Conservation (phyloP, 2,329 filamentous ascomycete species). For the Epichloe uncinata region DNA sequence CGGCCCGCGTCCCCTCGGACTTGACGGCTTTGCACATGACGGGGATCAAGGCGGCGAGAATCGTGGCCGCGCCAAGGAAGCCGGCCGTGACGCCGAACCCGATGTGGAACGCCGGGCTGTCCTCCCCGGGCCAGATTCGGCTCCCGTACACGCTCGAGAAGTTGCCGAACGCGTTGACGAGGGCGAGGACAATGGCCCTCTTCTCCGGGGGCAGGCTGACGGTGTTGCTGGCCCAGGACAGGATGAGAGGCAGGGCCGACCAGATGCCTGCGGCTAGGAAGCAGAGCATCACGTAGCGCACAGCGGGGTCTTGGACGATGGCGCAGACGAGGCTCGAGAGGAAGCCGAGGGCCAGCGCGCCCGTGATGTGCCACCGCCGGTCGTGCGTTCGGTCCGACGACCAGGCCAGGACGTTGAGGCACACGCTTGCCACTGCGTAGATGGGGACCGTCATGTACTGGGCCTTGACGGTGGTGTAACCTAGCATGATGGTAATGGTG, state of each 20-base stretch:
- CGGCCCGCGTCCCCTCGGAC: neutral
- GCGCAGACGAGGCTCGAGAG: slow-evolving; percentile 10
- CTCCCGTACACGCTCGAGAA: slow-evolving; percentile 19
- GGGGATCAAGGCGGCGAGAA: slow-evolving; percentile 12
- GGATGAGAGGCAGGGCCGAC: slow-evolving; percentile 5
- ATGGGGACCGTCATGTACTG: slow-evolving; percentile 31
- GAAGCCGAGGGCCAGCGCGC: slow-evolving; percentile 10
- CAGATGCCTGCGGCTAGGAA: slow-evolving; percentile 5
- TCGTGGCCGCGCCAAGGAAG: slow-evolving; percentile 12
- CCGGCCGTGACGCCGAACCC: slow-evolving; percentile 18
- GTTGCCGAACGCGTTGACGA: slow-evolving; percentile 20
- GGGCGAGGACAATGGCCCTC: slow-evolving; percentile 18
- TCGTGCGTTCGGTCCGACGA: slow-evolving; percentile 10
- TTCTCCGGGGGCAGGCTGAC: slow-evolving; percentile 17
- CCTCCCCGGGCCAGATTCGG: slow-evolving; percentile 15
- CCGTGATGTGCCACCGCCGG: slow-evolving; percentile 12
- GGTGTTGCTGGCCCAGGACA: slow-evolving; percentile 17
- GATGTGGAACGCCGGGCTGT: slow-evolving; percentile 14
- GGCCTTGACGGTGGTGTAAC: slow-evolving; percentile 29
- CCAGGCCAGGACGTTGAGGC: slow-evolving; percentile 13
- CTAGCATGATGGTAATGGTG: slow-evolving; percentile 33
- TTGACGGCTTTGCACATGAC: neutral
- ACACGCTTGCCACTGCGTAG: slow-evolving; percentile 3
- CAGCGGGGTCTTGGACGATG: slow-evolving; percentile 10
- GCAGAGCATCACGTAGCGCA: slow-evolving; percentile 15